phyloP scores from a whole-genome alignment of 1,139 yeast species.

The Wickerhamomyces sp. region DNA sequence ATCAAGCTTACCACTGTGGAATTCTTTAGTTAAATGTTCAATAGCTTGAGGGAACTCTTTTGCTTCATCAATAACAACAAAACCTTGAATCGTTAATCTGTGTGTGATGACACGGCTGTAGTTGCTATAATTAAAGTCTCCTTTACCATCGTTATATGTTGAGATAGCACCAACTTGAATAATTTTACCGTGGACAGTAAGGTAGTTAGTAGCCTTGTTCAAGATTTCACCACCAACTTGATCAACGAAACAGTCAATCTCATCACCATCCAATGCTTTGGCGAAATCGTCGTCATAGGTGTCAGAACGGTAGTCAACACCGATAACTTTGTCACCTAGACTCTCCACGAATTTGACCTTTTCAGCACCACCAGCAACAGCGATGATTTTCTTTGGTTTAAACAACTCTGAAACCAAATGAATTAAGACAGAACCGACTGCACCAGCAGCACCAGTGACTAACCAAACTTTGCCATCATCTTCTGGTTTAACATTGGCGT shows the following conservation, averaged over 20 bases:
- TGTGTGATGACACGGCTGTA: conserved; percentile 16
- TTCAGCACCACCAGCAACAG: conserved; percentile 58
- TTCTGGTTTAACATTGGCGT: conserved; percentile 36
- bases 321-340: conserved; percentile 49
- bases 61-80: conserved; percentile 20
- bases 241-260: conserved; percentile 48
- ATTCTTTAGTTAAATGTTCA: conserved; percentile 21
- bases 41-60: conserved; percentile 10
- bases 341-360: conserved; percentile 53
- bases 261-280: conserved; percentile 41
- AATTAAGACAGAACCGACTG: conserved; percentile 60
- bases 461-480: conserved; percentile 39
- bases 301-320: conserved; percentile 50
- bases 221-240: conserved; percentile 64
- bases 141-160: conserved; percentile 45
- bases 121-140: conserved; percentile 21
- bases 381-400: conserved; percentile 55
- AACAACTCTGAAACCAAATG: conserved; percentile 54
- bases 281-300: conserved; percentile 39
- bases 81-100: conserved; percentile 20
- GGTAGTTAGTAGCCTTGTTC: conserved; percentile 39
- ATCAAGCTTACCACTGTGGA: conserved; percentile 40
- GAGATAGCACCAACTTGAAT: conserved; percentile 63
- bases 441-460: conserved; percentile 68
- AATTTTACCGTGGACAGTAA: conserved; percentile 41